Base-by-base conservation (phyloP, 148 eudicot species). In the Polygonum maritimum region DNA sequence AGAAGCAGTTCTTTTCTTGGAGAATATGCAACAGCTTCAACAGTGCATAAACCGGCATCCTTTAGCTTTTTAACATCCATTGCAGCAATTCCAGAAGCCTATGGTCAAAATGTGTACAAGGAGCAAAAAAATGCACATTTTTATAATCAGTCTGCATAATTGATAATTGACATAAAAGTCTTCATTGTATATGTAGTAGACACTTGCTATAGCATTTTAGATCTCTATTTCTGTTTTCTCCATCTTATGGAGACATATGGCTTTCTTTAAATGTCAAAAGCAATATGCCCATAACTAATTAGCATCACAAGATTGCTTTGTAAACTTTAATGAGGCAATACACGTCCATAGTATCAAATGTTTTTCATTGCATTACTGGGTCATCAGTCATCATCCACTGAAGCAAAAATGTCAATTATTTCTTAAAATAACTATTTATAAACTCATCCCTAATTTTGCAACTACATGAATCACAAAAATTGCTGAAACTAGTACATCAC, bases 1-100 rank as follows among this genome's bases (percentile, higher is more conserved):
- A 82, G 98, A 67, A 94, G 87, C 84, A 94, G 98, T 48, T 94
- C 98, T 81, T 94, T 94, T 78, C 98, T 87, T 18, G 98, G 97
- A 85, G 96, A 84, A 79, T 87, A 94, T 48, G 87, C 94, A 77
- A 94, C 96, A 78, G 97, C 78, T 83, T 94, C 98, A 76, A 94
- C 98, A 72, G 97, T 94, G 83, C 92, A 86, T 49, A 92, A 80
- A 76, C 98, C 98, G 41, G 96, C 97, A 84, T 94, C 98, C 83
- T 94, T 94, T 26, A 94, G 96, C 82, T 94, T 94, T 80, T 94
- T 94, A 65, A 94, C 86, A 77, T 94, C 98, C 76, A 88, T 54
- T 48, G 98, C 87, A 78, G 97, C 96, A 86, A 94, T 90, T 13
- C 98, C 97, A 77, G 96, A 88, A 75, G 92, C 91, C 98, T 94